Evolutionary conservation across 1,284 basidiomycete genomes (phyloP), one percentile per base, ranked within the genome.

Genomic region (Cutaneotrichosporon sp.): DNA sequence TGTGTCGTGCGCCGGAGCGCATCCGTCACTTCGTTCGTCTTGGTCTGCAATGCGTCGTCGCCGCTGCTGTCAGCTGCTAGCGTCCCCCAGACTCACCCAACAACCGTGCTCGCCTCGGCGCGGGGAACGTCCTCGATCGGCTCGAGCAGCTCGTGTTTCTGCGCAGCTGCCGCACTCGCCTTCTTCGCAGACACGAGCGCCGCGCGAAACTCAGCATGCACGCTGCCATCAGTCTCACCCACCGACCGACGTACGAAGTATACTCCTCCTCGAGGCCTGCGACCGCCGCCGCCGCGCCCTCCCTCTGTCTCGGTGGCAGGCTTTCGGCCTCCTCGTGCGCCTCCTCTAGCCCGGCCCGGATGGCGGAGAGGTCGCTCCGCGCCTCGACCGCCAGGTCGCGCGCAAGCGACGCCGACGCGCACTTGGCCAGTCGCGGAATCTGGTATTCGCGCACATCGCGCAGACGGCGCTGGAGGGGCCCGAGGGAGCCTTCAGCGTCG

Each of bases 1-100:
- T 79, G 80, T 25, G 91, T 81, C 6, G 91, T 96, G 29, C 90
- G 81, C 46, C 87, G 83, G 5, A 97, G 76, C 2, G 89, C 83
- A 43, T 87, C 85, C 1, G 91, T 94, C 12, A 97, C 88, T 61
- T 93, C 83, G 61, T 87, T 82, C 54, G 85, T 90, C 22, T 90
- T 84, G 61, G 84, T 85, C 85, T 92, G 91, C 9, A 97, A 79
- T 0, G 81, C 81, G 62, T 96, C 90, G 59, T 90, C 90, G 8
- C 85, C 88, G 48, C 60, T 68, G 47, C 19, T 16, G 46, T 55
- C 24, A 51, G 55, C 42, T 26, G 22, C 11, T 11, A 12, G 3
- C 24, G 14, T 2, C 9, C 5, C 3, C 10, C 16, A 20, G 17
- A 47, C 57, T 54, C 37, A 59, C 54, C 51, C 54, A 17, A 51